Evolutionary conservation across 805 yeast species (phyloP).

Genomic region (Pichia manshurica): DNA sequence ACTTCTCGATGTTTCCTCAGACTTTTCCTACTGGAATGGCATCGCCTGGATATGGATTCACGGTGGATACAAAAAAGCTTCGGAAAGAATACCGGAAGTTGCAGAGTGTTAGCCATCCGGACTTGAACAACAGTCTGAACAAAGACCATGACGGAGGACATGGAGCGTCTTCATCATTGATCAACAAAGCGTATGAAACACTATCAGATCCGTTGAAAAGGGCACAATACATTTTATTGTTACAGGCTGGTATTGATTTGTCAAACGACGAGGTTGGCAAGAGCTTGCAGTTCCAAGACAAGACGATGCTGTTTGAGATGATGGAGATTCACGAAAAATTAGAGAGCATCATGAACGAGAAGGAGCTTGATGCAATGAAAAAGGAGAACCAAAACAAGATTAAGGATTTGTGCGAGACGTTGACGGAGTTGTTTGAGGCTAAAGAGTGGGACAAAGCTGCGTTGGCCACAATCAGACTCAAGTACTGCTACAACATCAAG

Average conservation of each 20-base stretch:
- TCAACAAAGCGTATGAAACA: constrained; percentile 76
- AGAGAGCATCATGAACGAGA: constrained; percentile 55
- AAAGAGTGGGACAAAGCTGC: constrained; percentile 57
- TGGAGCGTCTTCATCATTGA: constrained; percentile 43
- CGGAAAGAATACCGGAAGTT: constrained; percentile 69
- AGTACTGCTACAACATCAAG: constrained; percentile 79
- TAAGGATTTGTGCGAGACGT: constrained; percentile 34
- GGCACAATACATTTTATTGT: constrained; percentile 51
- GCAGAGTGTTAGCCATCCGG: constrained; percentile 82
- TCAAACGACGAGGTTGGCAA: constrained; percentile 51
- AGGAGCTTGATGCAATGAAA: constrained; percentile 50
- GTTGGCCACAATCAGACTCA: constrained; percentile 61
- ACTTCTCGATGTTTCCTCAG: constrained; percentile 66
- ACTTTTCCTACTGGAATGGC: constrained; percentile 53
- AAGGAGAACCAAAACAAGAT: constrained; percentile 56
- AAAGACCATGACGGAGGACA: constrained; percentile 9
- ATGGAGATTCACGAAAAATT: constrained; percentile 81
- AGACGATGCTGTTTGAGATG: constrained; percentile 63
- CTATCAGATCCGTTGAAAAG: constrained; percentile 65
- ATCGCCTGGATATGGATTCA: constrained; percentile 32
- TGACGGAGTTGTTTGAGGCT: constrained; percentile 42
- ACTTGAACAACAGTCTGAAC: constrained; percentile 30
- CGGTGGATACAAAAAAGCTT: constrained; percentile 47
- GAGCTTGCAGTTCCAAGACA: constrained; percentile 33
- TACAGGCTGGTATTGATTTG: constrained; percentile 46